phyloP scores from a whole-genome alignment of 257 asterid species.

The Jacaranda copaia region DNA sequence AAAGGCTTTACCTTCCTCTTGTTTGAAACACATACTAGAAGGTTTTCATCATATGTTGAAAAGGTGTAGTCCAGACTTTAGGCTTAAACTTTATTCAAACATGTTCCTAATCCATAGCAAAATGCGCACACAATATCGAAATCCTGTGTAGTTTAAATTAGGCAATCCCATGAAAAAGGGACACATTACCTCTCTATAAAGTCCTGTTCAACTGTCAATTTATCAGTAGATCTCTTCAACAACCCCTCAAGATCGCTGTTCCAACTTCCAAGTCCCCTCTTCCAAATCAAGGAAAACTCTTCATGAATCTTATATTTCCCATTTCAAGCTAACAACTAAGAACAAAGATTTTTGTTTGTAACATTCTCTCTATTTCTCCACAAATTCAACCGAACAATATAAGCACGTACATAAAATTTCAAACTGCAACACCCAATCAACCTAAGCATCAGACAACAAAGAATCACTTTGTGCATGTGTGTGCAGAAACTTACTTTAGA shows the following conservation, averaged over 20 bases:
- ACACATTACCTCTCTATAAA: not conserved
- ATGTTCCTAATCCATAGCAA: no score
- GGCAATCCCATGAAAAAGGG: not conserved
- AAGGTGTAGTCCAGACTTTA: no score
- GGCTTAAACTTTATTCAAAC: no score
- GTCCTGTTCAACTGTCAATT: not conserved
- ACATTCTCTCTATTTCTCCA: not conserved
- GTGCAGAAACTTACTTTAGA: slow-evolving; percentile 29
- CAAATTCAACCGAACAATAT: not conserved
- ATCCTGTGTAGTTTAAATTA: no score
- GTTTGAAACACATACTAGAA: no score
- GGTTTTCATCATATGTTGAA: no score
- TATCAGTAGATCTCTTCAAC: not conserved
- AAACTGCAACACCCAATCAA: not conserved
- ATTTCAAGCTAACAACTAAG: not conserved
- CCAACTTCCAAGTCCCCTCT: not conserved
- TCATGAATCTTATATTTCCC: not conserved
- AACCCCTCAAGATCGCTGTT: not conserved
- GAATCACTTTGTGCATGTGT: not conserved
- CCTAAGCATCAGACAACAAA: slow-evolving; percentile 20
- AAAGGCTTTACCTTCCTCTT: no score
- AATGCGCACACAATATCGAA: no score
- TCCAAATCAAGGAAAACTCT: not conserved
- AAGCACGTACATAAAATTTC: not conserved
- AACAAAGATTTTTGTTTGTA: slow-evolving; percentile 18